Base-by-base conservation (phyloP, 1,284 basidiomycete genomes). In the Phenoliferia sp. region DNA sequence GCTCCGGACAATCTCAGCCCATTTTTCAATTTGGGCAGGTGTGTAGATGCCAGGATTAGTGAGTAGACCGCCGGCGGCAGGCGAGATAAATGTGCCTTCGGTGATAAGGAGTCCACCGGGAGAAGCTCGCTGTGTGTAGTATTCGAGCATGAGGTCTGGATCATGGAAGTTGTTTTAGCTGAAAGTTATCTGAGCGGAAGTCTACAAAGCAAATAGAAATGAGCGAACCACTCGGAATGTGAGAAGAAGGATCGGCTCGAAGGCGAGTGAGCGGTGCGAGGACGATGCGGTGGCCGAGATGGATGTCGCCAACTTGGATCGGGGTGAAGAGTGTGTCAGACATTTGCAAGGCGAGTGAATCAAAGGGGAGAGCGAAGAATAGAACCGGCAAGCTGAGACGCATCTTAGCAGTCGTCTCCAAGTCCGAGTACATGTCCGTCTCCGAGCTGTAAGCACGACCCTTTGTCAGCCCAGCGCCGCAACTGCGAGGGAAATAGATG, bases 51-150 rank as follows among this genome's bases (percentile, higher is more conserved):
- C 82, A 0, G 83, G 84, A 0, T 79, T 77, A 64, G 81, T 69
- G 1, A 70, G 50, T 50, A 75, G 76, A 5, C 82, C 83, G 9
- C 69, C 70, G 5, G 75, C 75, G 36, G 69, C 54, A 5, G 62
- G 60, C 12, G 62, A 75, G 62, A 85, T 81, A 69, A 81, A 76
- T 0, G 82, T 83, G 0, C 77, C 83, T 74, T 85, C 85, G 4
- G 82, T 78, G 63, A 85, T 82, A 33, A 85, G 74, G 6, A 85
- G 75, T 0, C 83, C 82, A 0, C 84, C 84, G 0, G 81, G 80
- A 0, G 71, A 72, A 1, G 79, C 82, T 15, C 84, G 79, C 71
- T 85, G 84, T 0, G 74, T 66, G 75, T 85, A 85, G 74, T 85
- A 84, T 32, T 66, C 61, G 39, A 48, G 57, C 2, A 60, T 57